phyloP scores from a whole-genome alignment of 2,329 filamentous ascomycete species.

The Beauveria brongniartii region DNA sequence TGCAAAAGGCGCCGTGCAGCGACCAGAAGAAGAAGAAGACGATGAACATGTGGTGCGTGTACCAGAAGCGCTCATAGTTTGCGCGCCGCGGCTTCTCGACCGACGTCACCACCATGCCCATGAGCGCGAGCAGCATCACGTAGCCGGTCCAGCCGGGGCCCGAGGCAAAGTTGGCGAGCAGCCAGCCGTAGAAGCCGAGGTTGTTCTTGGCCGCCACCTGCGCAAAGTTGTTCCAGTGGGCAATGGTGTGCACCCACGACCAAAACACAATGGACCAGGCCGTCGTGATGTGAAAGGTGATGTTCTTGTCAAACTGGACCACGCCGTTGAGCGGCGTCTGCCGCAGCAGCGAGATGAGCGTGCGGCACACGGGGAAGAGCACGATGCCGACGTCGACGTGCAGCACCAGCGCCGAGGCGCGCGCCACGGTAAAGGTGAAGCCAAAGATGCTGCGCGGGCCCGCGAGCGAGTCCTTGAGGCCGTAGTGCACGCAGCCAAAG shows the following conservation, averaged over 20 bases:
- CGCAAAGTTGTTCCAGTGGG: constrained; percentile 82
- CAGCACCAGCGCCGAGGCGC: constrained; percentile 66
- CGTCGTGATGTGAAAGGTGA: constrained; percentile 77
- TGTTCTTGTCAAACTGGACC: constrained; percentile 84
- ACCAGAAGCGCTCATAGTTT: constrained; percentile 88
- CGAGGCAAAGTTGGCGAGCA: constrained; percentile 68
- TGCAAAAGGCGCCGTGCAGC: constrained; percentile 82
- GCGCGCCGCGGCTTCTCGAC: constrained; percentile 69
- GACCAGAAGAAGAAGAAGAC: constrained; percentile 88
- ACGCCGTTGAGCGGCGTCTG: constrained; percentile 79
- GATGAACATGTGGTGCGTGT: constrained; percentile 81
- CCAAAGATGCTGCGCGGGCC: constrained; percentile 61
- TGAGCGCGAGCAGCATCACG: constrained; percentile 70
- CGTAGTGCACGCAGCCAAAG: constrained; percentile 74
- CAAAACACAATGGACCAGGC: constrained; percentile 87
- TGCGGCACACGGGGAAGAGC: constrained; percentile 75
- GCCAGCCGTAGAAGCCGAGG: constrained; percentile 68
- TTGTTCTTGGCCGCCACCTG: constrained; percentile 67
- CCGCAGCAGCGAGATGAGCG: constrained; percentile 70
- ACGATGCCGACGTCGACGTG: constrained; percentile 77
- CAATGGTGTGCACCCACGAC: constrained; percentile 77
- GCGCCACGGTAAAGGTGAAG: constrained; percentile 67
- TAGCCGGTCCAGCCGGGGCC: constrained; percentile 83
- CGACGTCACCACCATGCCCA: constrained; percentile 71
- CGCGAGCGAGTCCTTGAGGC: constrained; percentile 66